Evolutionary conservation across 2,329 filamentous ascomycete genomes (phyloP).

Genomic region (Sporothrix protearum): DNA sequence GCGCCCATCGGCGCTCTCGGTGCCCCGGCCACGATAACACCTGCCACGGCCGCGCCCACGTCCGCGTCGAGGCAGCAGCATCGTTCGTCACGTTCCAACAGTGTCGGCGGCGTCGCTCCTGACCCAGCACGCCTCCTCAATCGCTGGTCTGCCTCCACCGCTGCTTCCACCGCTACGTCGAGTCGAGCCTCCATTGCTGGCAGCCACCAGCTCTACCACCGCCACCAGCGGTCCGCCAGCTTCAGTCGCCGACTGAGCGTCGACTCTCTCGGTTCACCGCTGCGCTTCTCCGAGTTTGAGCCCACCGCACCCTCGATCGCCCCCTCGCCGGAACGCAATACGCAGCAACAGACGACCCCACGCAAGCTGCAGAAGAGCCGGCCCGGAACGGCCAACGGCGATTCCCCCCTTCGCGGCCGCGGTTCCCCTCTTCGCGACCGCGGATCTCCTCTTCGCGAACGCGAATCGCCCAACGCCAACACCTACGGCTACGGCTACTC

Average conservation of each 20-base stretch:
- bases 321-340: neutral
- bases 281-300: neutral
- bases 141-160: constrained; percentile 53
- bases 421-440: constrained; percentile 25
- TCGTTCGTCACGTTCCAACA: constrained; percentile 39
- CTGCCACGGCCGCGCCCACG: neutral
- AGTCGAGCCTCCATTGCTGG: constrained; percentile 42
- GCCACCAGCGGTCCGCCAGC: constrained; percentile 34
- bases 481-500: neutral
- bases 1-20: constrained; percentile 27
- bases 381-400: constrained; percentile 33
- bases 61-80: constrained; percentile 27
- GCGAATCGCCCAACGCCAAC: constrained; percentile 5
- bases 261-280: constrained; percentile 39
- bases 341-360: constrained; percentile 30
- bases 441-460: constrained; percentile 26
- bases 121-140: constrained; percentile 49
- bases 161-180: constrained; percentile 48
- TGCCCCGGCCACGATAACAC: constrained; percentile 24
- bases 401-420: constrained; percentile 23
- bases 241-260: constrained; percentile 44
- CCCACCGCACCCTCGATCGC: neutral
- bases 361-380: constrained; percentile 41
- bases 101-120: constrained; percentile 35
- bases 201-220: constrained; percentile 30